A percentile compares a stretch with the other conserved stretches of the same genome.
These are phyloP conservation scores for Mycena maculata DNA, from an alignment of 768 basidiomycete species.

Conservation along the genomic window DNA sequence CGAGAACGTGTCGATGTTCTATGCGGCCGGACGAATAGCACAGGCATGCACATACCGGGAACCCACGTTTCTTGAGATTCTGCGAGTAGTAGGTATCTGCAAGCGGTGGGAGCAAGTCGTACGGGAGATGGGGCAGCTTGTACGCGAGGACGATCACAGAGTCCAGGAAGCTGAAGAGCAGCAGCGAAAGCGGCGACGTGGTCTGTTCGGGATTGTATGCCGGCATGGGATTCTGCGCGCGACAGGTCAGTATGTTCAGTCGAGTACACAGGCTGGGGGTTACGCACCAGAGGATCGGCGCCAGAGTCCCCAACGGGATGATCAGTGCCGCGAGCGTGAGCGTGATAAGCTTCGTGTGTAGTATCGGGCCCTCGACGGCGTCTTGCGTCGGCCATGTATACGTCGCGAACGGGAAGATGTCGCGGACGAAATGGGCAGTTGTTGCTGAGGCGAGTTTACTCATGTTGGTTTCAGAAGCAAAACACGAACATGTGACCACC, in stretches of 20 bases:
- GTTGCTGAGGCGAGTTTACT: too few relatives aligned
- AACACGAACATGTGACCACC: too few relatives aligned
- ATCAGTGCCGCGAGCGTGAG: slow-evolving; percentile 57
- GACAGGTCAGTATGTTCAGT: neutral
- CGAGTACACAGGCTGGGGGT: neutral
- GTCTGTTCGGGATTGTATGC: slow-evolving; percentile 60
- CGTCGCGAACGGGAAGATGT: slow-evolving; percentile 69
- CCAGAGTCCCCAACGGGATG: slow-evolving; percentile 65
- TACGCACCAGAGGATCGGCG: slow-evolving; percentile 57
- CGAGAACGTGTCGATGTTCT: slow-evolving; percentile 35
- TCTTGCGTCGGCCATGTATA: slow-evolving; percentile 60
- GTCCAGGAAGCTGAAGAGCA: slow-evolving; percentile 67
- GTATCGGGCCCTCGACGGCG: slow-evolving; percentile 51
- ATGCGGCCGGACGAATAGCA: neutral
- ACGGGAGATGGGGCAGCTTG: slow-evolving; percentile 55
- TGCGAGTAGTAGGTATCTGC: slow-evolving; percentile 50
- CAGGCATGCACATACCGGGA: slow-evolving; percentile 16
- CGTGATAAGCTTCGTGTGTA: slow-evolving; percentile 62
- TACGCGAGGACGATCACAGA: slow-evolving; percentile 57
- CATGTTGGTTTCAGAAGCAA: too few relatives aligned
- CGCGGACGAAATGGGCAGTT: slow-evolving; percentile 67
- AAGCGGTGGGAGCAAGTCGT: slow-evolving; percentile 70
- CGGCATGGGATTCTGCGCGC: slow-evolving; percentile 45
- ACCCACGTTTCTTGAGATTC: slow-evolving; percentile 28
- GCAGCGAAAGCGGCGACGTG: slow-evolving; percentile 55